A percentile compares a stretch with the other conserved stretches of the same genome.
Evolutionary conservation across 1,284 basidiomycete genomes (phyloP).

Genomic region (Ceratobasidium sp.): DNA sequence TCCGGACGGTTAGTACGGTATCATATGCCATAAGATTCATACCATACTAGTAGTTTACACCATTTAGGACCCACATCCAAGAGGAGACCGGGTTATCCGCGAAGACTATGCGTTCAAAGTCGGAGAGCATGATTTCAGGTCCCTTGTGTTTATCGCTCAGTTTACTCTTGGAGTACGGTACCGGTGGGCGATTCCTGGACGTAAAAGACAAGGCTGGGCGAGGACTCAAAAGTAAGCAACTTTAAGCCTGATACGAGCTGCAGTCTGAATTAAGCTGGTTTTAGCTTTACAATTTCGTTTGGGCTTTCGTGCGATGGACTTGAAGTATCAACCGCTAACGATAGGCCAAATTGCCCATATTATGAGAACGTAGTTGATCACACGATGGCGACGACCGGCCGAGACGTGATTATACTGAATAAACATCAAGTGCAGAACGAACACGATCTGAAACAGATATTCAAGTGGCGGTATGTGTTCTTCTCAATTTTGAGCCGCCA

Average conservation of each 20-base stretch:
- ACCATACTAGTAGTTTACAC: too few species aligned
- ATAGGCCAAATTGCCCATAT: not conserved
- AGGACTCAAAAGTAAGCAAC: conserved; percentile 1
- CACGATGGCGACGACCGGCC: not conserved
- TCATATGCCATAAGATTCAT: too few species aligned
- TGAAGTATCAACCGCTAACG: not conserved
- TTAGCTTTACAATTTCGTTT: conserved; percentile 6
- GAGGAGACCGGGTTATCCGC: not conserved
- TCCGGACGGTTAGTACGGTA: not conserved
- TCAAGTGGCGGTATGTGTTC: not conserved
- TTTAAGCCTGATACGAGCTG: too few species aligned
- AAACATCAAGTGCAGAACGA: conserved; percentile 8
- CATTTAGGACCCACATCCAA: too few species aligned
- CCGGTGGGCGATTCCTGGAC: conserved; percentile 2
- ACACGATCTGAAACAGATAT: not conserved
- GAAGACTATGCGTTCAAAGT: not conserved
- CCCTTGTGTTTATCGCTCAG: conserved; percentile 12
- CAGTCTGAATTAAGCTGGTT: not conserved
- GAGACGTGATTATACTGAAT: not conserved
- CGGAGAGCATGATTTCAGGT: not conserved
- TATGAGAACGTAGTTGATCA: conserved; percentile 1
- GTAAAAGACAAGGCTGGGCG: not conserved
- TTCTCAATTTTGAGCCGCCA: too few species aligned
- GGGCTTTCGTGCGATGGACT: not conserved
- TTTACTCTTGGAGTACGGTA: not conserved